Percentiles rank a stretch among this genome's conserved stretches.
These are phyloP conservation scores for Cardamine chenopodiifolia DNA, from an alignment of 345 rosid genomes.

Conservation along the genomic window DNA sequence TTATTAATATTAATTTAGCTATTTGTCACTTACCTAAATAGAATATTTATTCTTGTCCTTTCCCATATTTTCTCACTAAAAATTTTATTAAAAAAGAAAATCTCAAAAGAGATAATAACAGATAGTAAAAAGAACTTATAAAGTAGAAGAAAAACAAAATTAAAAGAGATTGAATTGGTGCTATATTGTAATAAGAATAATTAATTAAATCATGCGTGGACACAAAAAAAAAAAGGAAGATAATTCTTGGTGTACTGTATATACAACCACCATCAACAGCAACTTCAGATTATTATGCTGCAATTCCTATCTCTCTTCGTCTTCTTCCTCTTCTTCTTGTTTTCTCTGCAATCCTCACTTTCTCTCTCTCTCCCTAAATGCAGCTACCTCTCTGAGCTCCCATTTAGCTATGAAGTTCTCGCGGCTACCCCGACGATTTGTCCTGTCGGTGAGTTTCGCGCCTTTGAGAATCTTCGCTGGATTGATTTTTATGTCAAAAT, in stretches of 20 bases:
- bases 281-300: constrained; percentile 17
- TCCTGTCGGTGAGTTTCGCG: constrained; percentile 37
- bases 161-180: constrained; percentile 8
- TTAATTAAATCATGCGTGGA: constrained; percentile 25
- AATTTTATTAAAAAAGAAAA: neutral
- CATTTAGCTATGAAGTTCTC: neutral
- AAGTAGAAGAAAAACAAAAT: neutral
- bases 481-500: neutral
- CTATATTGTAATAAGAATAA: neutral
- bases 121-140: neutral
- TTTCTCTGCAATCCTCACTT: constrained; percentile 22
- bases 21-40: neutral
- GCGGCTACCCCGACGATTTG: constrained; percentile 22
- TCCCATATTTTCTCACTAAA: neutral
- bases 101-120: too few species aligned
- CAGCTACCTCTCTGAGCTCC: constrained; percentile 22
- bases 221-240: constrained; percentile 7
- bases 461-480: constrained; percentile 5
- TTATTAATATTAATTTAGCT: too few species aligned
- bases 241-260: constrained; percentile 26
- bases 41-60: neutral
- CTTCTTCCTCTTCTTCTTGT: constrained; percentile 21
- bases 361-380: constrained; percentile 19
- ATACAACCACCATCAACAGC: constrained; percentile 42
- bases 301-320: constrained; percentile 20